Conservation (phyloP, 352 stramenopile species). For the Lagenidium giganteum region DNA sequence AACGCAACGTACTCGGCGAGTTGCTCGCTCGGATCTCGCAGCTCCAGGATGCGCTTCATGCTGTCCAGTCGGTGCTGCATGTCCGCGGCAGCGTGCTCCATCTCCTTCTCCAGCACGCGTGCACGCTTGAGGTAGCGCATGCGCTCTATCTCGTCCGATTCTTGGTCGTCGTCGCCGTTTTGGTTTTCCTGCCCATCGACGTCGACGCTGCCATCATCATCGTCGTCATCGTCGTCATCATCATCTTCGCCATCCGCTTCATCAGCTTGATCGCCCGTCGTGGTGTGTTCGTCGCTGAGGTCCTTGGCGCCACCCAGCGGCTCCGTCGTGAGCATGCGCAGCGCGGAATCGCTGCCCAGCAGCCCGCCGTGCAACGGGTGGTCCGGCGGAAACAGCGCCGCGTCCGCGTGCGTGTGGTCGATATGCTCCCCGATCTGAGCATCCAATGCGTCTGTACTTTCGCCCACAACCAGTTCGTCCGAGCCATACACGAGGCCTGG, state of each 20-base stretch:
- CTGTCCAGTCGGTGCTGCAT: slow-evolving; percentile 39
- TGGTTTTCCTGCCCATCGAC: neutral
- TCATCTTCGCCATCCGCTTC: too few species aligned
- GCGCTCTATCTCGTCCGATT: slow-evolving; percentile 28
- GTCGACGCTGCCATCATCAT: neutral
- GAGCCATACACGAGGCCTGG: slow-evolving; percentile 41
- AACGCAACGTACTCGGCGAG: slow-evolving; percentile 55
- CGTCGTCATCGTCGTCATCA: neutral
- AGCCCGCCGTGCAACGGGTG: too few species aligned
- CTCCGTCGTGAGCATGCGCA: too few species aligned
- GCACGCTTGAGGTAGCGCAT: slow-evolving; percentile 33
- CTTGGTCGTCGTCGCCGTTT: neutral
- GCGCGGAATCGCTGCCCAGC: too few species aligned
- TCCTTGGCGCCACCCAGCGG: too few species aligned
- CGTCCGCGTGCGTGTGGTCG: neutral
- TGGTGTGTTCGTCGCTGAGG: too few species aligned
- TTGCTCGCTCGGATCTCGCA: slow-evolving; percentile 53
- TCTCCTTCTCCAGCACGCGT: slow-evolving; percentile 26
- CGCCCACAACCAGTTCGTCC: slow-evolving; percentile 35
- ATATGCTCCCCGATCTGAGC: too few species aligned
- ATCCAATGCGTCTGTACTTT: slow-evolving; percentile 22
- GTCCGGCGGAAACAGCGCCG: slow-evolving; percentile 14
- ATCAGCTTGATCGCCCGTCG: too few species aligned
- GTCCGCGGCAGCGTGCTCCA: slow-evolving; percentile 26
- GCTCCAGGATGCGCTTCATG: slow-evolving; percentile 51